phyloP scores from a whole-genome alignment of 1,139 yeast species.

The Candida sojae region DNA sequence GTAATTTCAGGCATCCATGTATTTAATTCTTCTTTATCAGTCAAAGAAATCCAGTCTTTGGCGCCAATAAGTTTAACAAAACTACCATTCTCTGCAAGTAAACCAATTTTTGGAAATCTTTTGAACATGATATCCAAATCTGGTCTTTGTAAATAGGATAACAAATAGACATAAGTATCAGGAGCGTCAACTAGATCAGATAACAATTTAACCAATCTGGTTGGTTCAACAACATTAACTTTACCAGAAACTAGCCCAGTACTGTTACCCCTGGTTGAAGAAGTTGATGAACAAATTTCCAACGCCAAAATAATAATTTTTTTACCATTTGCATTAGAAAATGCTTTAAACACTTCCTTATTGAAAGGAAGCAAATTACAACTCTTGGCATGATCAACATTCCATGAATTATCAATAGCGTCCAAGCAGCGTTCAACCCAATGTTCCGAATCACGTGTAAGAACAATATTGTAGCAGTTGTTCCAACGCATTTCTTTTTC shows the following conservation, averaged over 20 bases:
- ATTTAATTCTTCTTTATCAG: slow-evolving; percentile 49
- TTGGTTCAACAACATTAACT: slow-evolving; percentile 41
- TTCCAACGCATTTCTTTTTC: slow-evolving; percentile 69
- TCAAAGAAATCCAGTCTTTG: slow-evolving; percentile 66
- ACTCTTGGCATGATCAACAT: slow-evolving; percentile 43
- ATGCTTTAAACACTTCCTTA: slow-evolving; percentile 33
- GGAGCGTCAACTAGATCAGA: slow-evolving; percentile 50
- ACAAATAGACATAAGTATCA: slow-evolving; percentile 66
- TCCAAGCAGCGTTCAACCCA: slow-evolving; percentile 70
- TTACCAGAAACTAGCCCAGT: slow-evolving; percentile 25
- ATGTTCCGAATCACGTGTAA: slow-evolving; percentile 65
- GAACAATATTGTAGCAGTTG: slow-evolving; percentile 56
- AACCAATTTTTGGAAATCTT: slow-evolving; percentile 69
- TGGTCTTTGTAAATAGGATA: slow-evolving; percentile 62
- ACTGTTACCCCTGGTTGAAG: slow-evolving; percentile 18
- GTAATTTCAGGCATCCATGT: slow-evolving; percentile 65
- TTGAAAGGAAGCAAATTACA: slow-evolving; percentile 28
- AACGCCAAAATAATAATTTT: slow-evolving; percentile 58
- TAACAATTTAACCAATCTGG: slow-evolving; percentile 51
- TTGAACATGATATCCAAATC: slow-evolving; percentile 70
- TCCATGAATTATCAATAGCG: slow-evolving; percentile 65
- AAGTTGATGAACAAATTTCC: slow-evolving; percentile 41
- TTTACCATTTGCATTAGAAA: slow-evolving; percentile 34
- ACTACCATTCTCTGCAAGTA: slow-evolving; percentile 91
- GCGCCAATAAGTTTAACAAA: slow-evolving; percentile 57